Base-by-base conservation (phyloP, 75 land plant genomes). In the Azolla pinnata region DNA sequence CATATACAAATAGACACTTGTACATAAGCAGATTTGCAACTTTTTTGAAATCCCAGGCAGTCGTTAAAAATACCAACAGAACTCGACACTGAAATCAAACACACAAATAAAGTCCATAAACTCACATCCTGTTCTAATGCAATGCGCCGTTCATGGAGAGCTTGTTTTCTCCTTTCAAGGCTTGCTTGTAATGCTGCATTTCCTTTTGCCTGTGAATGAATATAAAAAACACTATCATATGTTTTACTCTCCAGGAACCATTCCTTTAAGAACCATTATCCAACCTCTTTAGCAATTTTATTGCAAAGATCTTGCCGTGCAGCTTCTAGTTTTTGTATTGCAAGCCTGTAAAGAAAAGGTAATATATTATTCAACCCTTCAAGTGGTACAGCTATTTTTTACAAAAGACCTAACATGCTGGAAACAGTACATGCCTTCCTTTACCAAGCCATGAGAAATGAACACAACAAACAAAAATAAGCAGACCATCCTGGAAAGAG, bases 111-210 rank as follows among this genome's bases (percentile, higher is more conserved):
- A 25, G n/a, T n/a, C n/a, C n/a, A n/a, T 19, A 29, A 50, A 32
- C 54, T 51, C 53, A 95, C 99, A 81, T 95, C 99, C 82, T 95
- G 99, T 61, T 95, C 96, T 57, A 95, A 86, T 30, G 91, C 99
- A 69, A 95, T 64, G 20, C 99, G 96, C 0, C 99, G 85, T 44
- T 95, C 99, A 77, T 95, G 97, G 59, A 95, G 70, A 62, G 99
- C 99, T 67, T 90, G 99, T 63, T 95, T 95, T 68, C 99, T 80
- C 77, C 91, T 83, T 63, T 95, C 99, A 75, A 95, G 69, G 64
- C 96, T 95, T 29, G 99, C 99, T 74, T 89, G 97, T 40, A 95
- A 60, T 53, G 83, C 80, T 28, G 99, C 96, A 76, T 95, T 95
- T 58, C 96, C 91, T 59, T 87, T 86, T 2, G 91, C 99, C 99